Evolutionary conservation across 2,329 filamentous ascomycete species (phyloP).

Genomic region (Drechslerella coelobrocha): DNA sequence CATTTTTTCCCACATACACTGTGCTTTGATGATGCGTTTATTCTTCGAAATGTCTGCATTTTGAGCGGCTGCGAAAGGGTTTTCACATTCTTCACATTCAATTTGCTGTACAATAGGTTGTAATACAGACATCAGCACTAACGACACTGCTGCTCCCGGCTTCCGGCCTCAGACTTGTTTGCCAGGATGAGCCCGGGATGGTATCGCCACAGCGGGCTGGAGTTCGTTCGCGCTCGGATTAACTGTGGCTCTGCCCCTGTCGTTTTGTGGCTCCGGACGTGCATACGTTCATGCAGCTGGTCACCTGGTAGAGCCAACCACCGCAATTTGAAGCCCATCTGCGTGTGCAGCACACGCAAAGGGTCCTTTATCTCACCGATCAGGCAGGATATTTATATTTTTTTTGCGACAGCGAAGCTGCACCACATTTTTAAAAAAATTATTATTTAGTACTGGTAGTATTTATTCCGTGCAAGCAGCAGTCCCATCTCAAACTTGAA

Average conservation of each 20-base stretch:
- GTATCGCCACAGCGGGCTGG: constrained; percentile 31
- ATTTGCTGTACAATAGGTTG: neutral
- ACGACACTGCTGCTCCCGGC: neutral
- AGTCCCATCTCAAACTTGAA: neutral
- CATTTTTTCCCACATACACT: neutral
- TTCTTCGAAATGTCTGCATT: neutral
- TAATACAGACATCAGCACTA: neutral
- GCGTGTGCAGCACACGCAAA: constrained; percentile 15
- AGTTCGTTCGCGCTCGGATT: neutral
- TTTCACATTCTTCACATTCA: neutral
- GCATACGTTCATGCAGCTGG: constrained; percentile 26
- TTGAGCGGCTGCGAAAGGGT: neutral
- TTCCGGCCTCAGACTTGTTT: neutral
- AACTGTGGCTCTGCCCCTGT: constrained; percentile 36
- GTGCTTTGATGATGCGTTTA: neutral
- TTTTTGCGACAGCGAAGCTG: constrained; percentile 7
- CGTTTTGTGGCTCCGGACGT: too few species aligned
- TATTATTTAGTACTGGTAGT: neutral
- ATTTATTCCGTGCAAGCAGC: neutral
- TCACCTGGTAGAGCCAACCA: constrained; percentile 47
- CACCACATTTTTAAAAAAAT: neutral
- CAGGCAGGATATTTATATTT: constrained; percentile 30
- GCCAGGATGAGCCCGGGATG: neutral
- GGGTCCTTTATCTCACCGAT: constrained; percentile 41
- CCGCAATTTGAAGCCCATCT: constrained; percentile 40